Base-by-base conservation (phyloP, 176 grass and related monocot genomes). In the Carex kokanica region DNA sequence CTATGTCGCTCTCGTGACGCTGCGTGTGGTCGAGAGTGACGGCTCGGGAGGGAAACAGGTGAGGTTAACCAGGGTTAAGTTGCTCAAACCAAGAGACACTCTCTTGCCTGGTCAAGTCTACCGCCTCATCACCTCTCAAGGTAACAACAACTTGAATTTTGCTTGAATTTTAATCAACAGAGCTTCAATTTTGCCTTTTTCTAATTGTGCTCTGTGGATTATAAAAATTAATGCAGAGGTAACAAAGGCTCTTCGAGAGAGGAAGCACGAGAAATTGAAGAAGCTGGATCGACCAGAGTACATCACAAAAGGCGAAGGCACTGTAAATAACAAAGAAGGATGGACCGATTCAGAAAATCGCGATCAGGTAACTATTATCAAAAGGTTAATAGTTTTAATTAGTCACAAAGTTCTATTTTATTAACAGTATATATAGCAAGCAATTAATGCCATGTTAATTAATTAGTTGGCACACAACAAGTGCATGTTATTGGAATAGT, bases 71-170 rank as follows among this genome's bases (percentile, higher is more conserved):
- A 85, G 96, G 68, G 86, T 95, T 47, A 91, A 94, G 88, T 91
- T 98, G 1, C 96, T 98, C 81, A 98, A 98, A 83, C 91, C 96
- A 79, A 90, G 81, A 78, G 96, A 98, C 59, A 86, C 55, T 9
- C 88, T 98, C 55, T 61, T 93, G 67, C 83, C 95, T 58, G 96
- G 93, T 24, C 88, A 91, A n/a, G 91, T 87, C 49, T 98, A 98
- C 69, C 93, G 96, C 18, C 93, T 98, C 89, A 91, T 98, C 89
- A 91, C 91, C 80, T 83, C 96, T 41, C 84, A 95, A 45, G 95
- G 95, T 91, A 16, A 38, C 36, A 38, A 38, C 36, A 38, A 38
- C 36, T 38, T 38, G 36, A 38, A 38, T 38, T 38, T 38, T 38
- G 4, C 36, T 38, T 38, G 36, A 38, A 38, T 38, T 38, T 38